phyloP scores from a whole-genome alignment of 768 basidiomycete species.

The Boletus rex-veris region DNA sequence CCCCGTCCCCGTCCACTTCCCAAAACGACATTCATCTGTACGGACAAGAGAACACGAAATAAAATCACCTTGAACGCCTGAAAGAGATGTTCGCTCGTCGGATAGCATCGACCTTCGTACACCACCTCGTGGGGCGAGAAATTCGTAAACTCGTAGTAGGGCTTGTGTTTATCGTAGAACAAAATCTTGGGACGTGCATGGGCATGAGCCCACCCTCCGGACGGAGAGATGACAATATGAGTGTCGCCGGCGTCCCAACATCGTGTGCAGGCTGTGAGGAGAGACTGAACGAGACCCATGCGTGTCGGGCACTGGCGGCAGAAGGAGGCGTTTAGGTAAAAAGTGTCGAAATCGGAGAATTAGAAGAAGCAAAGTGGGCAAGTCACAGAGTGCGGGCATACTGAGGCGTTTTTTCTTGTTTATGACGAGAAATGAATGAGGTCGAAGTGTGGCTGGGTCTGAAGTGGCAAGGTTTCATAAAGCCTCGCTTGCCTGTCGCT shows the following conservation, averaged over 20 bases:
- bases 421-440: constrained; percentile 11
- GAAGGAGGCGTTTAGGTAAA: neutral
- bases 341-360: neutral
- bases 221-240: constrained; percentile 24
- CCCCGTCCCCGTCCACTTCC: too few species aligned
- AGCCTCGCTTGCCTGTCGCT: too few species aligned
- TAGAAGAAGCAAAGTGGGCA: neutral
- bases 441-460: constrained; percentile 4
- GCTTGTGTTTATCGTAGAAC: constrained; percentile 64
- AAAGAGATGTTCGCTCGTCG: constrained; percentile 75
- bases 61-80: constrained; percentile 63
- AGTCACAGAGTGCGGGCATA: constrained; percentile 7
- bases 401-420: constrained; percentile 2
- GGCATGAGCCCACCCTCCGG: constrained; percentile 23
- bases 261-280: constrained; percentile 14
- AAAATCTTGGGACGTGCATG: constrained; percentile 37
- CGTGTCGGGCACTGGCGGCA: neutral
- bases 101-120: constrained; percentile 61
- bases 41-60: too few species aligned
- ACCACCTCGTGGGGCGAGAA: constrained; percentile 67
- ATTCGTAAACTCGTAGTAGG: constrained; percentile 70
- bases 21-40: too few species aligned
- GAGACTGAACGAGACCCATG: constrained; percentile 21
- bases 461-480: too few species aligned
- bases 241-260: constrained; percentile 30